Conservation (phyloP, 371 early-diverging fungal species). For the Saksenaea vasiformis region DNA sequence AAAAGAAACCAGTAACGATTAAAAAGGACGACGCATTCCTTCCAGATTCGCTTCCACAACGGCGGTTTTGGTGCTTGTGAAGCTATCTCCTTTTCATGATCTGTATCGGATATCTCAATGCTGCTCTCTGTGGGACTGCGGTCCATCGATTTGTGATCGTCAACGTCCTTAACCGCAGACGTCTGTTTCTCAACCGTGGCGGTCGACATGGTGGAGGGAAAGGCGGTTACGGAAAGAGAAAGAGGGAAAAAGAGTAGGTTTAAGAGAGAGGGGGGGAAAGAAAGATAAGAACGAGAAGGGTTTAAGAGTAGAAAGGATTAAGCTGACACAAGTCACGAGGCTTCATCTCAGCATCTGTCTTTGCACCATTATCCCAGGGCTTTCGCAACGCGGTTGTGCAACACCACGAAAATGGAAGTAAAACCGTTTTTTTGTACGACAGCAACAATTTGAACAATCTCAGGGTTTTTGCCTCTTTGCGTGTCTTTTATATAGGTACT, state of each 20-base stretch:
- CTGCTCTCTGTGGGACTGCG: slow-evolving; percentile 4
- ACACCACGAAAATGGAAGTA: neutral
- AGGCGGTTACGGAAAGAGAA: neutral
- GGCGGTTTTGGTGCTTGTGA: neutral
- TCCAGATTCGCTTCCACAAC: neutral
- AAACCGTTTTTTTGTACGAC: neutral
- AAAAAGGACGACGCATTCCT: neutral
- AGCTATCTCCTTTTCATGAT: neutral
- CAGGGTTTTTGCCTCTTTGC: neutral
- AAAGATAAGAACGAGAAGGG: neutral
- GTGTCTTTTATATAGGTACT: neutral
- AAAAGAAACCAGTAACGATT: slow-evolving; percentile 57
- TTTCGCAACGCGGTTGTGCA: neutral
- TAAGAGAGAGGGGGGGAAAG: neutral
- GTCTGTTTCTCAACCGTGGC: neutral
- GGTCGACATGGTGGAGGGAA: neutral
- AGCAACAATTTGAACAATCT: neutral
- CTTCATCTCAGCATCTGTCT: neutral
- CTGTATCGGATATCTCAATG: neutral
- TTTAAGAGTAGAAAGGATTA: neutral
- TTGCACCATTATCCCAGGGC: neutral
- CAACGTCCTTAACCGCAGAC: neutral
- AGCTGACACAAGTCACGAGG: neutral
- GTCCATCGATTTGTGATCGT: slow-evolving; percentile 1
- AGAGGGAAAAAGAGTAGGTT: neutral